Percentiles rank a stretch among this genome's conserved stretches.
These are phyloP conservation scores for Xylariales sp. DNA, from an alignment of 2,329 filamentous ascomycete genomes.

Conservation along the genomic window DNA sequence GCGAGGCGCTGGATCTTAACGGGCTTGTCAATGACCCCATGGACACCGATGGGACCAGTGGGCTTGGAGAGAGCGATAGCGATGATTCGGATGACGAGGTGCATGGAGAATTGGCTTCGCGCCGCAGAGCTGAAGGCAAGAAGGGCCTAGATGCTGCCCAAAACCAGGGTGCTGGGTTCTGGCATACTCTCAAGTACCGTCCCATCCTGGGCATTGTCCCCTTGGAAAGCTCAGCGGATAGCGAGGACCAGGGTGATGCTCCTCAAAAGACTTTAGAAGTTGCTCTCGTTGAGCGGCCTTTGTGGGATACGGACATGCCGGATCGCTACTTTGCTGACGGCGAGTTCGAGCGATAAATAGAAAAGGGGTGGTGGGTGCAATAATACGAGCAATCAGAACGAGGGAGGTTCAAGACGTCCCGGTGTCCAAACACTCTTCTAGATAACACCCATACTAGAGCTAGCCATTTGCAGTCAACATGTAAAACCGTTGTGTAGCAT, in stretches of 20 bases:
- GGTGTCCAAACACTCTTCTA: too few relatives aligned
- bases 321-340: conserved; percentile 62
- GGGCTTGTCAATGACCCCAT: conserved; percentile 18
- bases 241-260: conserved; percentile 18
- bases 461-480: too few relatives aligned
- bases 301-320: conserved; percentile 76
- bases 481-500: too few relatives aligned
- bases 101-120: conserved; percentile 22
- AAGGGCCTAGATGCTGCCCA: conserved; percentile 15
- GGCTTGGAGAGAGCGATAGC: conserved; percentile 23
- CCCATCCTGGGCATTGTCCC: conserved; percentile 76
- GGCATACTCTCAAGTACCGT: conserved; percentile 89
- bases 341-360: conserved; percentile 45
- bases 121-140: conserved; percentile 22
- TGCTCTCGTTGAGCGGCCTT: conserved; percentile 80
- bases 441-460: too few relatives aligned
- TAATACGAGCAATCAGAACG: too few relatives aligned
- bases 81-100: conserved; percentile 29
- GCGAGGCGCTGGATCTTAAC: conserved; percentile 22
- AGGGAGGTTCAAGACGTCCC: too few relatives aligned
- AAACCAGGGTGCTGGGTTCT: conserved; percentile 39
- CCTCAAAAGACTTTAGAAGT: conserved; percentile 59
- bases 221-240: conserved; percentile 27
- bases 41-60: conserved; percentile 23
- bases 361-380: too few relatives aligned